Conservation (phyloP, 2,329 filamentous ascomycete genomes). For the Calcarisporium arbuscula region DNA sequence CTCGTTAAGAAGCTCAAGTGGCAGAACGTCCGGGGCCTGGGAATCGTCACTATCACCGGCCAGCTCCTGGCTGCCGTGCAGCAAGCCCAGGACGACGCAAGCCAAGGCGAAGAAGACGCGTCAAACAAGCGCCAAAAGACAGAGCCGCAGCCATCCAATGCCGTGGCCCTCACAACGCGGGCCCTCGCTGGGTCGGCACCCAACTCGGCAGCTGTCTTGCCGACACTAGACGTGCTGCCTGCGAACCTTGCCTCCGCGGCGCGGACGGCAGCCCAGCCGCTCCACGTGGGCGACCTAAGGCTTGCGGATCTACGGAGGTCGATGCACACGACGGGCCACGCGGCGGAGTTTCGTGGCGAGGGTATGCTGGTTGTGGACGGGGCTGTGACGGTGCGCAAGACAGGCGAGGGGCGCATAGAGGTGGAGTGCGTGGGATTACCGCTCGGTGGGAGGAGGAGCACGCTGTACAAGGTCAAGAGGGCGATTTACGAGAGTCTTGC, state of each 20-base stretch:
- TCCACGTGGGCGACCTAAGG: slow-evolving; percentile 90
- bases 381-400: slow-evolving; percentile 82
- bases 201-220: slow-evolving; percentile 27
- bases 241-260: slow-evolving; percentile 62
- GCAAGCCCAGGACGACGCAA: slow-evolving; percentile 38
- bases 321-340: slow-evolving; percentile 76
- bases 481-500: slow-evolving; percentile 93
- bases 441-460: slow-evolving; percentile 41
- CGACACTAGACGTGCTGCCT: slow-evolving; percentile 49
- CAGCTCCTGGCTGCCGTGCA: slow-evolving; percentile 40
- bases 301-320: slow-evolving; percentile 81
- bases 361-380: slow-evolving; percentile 87
- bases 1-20: slow-evolving; percentile 85
- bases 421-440: slow-evolving; percentile 66
- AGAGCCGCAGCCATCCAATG: slow-evolving; percentile 23
- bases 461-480: slow-evolving; percentile 80
- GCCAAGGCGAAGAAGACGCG: slow-evolving; percentile 37
- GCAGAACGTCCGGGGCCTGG: slow-evolving; percentile 86
- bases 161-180: slow-evolving; percentile 16
- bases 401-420: slow-evolving; percentile 78
- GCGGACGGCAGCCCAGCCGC: slow-evolving; percentile 72
- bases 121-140: slow-evolving; percentile 45
- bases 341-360: slow-evolving; percentile 88
- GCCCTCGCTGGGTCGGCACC: slow-evolving; percentile 10
- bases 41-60: slow-evolving; percentile 89